Base-by-base conservation (phyloP, 139 green algal species). In the Desmodesmus armatus region DNA sequence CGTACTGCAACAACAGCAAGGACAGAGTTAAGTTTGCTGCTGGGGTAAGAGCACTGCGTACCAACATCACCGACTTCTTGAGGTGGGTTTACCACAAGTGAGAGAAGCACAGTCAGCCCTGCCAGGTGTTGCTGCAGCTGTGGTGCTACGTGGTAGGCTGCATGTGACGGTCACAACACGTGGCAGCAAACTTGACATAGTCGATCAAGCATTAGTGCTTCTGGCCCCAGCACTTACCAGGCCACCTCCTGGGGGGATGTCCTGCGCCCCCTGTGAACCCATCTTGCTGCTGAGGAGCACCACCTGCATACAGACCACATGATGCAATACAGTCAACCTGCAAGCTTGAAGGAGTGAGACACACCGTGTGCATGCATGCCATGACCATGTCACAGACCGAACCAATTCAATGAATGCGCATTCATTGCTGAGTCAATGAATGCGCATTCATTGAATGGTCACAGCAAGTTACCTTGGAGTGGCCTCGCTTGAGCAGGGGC, bases 211-310 rank as follows among this genome's bases (percentile, higher is more conserved):
- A 11, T 25, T 17, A 17, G 3, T 5, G 47, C 23, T 67, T 51
- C 0, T 41, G 7, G 40, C n/a, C 3, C 3, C 47, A 21, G 43
- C 3, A 67, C 86, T 80, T 40, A 87, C 86, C 81, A 90, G 63
- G 0, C 70, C 55, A 5, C 87, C 87, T 65, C 49, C 80, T 29
- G 83, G 80, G 13, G 41, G 43, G 27, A 80, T 88, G 35, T 67
- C 69, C 43, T 89, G 87, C 43, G 87, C 85, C 35, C 73, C 76
- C 19, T 92, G 76, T 43, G 80, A 90, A 0, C 90, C 92, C 87
- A 94, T 91, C 33, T 86, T 87, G 27, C 83, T 91, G 37, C 84
- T 82, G 9, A 94, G 73, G 41, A 94, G 39, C 3, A 80, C 87
- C 29, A 93, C 69, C 85, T 91, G 82, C 11, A 82, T 6, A 21